Evolutionary conservation across 208 protist species (phyloP).

Genomic region (Strigomonas galati): DNA sequence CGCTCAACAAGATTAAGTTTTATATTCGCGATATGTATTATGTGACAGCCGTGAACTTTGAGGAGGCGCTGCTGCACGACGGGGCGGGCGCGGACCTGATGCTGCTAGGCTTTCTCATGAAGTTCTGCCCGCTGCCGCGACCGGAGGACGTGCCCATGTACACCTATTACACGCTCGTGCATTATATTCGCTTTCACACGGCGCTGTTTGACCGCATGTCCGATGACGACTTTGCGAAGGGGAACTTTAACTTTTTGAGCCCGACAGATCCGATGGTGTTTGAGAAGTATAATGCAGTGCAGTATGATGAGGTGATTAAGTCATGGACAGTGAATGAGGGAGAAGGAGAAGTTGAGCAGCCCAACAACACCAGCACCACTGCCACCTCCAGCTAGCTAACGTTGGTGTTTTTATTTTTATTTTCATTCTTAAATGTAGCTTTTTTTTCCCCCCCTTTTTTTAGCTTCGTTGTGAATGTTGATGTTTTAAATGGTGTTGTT

Average conservation of each 20-base stretch:
- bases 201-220: conserved; percentile 87
- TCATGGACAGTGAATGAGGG: conserved; percentile 46
- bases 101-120: conserved; percentile 86
- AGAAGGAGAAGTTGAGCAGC: background rate
- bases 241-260: conserved; percentile 87
- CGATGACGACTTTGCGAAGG: conserved; percentile 80
- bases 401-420: background rate
- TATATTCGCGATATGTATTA: conserved; percentile 93
- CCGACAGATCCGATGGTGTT: conserved; percentile 80
- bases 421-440: background rate
- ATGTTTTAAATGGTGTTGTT: background rate
- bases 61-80: conserved; percentile 83
- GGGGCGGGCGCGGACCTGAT: conserved; percentile 81
- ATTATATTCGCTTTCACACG: conserved; percentile 90
- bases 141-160: conserved; percentile 89
- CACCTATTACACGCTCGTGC: conserved; percentile 89
- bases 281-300: conserved; percentile 67
- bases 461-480: background rate
- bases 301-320: conserved; percentile 66
- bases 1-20: conserved; percentile 82
- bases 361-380: background rate
- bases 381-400: background rate
- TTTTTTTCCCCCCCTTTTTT: background rate
- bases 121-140: conserved; percentile 81
- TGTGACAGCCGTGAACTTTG: conserved; percentile 86